Percentiles rank a stretch among this genome's conserved stretches.
phyloP scores from a whole-genome alignment of 108 stramenopile genomes.

The Aurantiochytrium sp. region DNA sequence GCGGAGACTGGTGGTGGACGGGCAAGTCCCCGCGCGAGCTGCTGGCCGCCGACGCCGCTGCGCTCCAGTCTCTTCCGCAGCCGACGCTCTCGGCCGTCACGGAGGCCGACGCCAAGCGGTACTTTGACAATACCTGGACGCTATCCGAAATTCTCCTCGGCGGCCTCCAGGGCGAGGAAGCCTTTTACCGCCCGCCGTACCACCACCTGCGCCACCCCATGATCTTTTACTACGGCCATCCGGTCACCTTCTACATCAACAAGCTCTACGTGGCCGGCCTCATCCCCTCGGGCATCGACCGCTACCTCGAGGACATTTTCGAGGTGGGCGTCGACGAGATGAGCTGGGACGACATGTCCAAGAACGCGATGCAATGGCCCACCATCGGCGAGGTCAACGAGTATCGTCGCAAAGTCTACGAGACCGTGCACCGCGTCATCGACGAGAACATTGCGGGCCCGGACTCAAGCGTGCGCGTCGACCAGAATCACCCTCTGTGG shows the following conservation, averaged over 20 bases:
- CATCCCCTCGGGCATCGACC: constrained; percentile 54
- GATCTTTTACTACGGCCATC: constrained; percentile 92
- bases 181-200: constrained; percentile 76
- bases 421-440: constrained; percentile 68
- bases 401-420: constrained; percentile 57
- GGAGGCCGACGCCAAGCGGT: constrained; percentile 45
- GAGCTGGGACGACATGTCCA: constrained; percentile 73
- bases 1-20: constrained; percentile 21
- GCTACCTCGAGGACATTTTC: constrained; percentile 77
- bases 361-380: constrained; percentile 64
- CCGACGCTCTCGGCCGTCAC: background rate
- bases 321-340: constrained; percentile 89
- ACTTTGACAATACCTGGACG: constrained; percentile 88
- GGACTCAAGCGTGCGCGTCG: constrained; percentile 36
- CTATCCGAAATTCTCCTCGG: constrained; percentile 81
- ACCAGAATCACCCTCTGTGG: constrained; percentile 79
- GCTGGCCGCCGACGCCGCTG: background rate
- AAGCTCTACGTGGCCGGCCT: constrained; percentile 81
- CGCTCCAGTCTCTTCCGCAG: background rate
- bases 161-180: constrained; percentile 78
- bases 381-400: constrained; percentile 54
- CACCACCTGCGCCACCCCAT: constrained; percentile 79
- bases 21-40: background rate
- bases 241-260: constrained; percentile 82
- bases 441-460: constrained; percentile 58